These are phyloP conservation scores for Lichtheimia hyalospora DNA, from an alignment of 371 early-diverging fungal genomes.

Conservation along the genomic window DNA sequence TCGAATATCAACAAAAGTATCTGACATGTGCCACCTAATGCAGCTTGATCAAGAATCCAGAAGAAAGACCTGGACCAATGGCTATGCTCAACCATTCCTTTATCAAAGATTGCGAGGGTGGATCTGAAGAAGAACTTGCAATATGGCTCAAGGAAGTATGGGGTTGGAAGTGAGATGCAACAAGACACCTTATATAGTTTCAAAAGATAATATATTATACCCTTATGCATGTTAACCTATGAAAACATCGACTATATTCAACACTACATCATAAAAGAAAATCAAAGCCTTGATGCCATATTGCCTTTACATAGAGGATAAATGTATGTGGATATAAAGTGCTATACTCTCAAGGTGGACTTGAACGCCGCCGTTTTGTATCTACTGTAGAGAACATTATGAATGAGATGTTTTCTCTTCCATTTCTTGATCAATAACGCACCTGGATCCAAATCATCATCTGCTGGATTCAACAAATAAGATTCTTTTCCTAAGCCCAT, in stretches of 20 bases:
- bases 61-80: slow-evolving; percentile 70
- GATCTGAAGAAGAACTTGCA: slow-evolving; percentile 28
- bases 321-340: background rate
- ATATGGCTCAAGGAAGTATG: slow-evolving; percentile 55
- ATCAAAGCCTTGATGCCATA: background rate
- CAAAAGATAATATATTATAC: no score
- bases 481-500: slow-evolving; percentile 37
- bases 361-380: background rate
- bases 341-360: background rate
- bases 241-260: background rate
- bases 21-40: background rate
- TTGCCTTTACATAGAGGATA: background rate
- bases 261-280: background rate
- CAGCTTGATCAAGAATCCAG: slow-evolving; percentile 72
- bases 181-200: no score
- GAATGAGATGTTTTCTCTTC: background rate
- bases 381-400: background rate
- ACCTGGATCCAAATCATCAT: background rate
- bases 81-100: slow-evolving; percentile 67
- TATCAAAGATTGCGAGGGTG: slow-evolving; percentile 34
- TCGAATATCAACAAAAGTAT: slow-evolving; percentile 12
- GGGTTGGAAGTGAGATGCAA: slow-evolving; percentile 31
- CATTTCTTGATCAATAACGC: no score
- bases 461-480: slow-evolving; percentile 27
- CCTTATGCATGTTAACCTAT: no score